Conservation (phyloP, 2,329 filamentous ascomycete species). For the Scytalidium lignicola region DNA sequence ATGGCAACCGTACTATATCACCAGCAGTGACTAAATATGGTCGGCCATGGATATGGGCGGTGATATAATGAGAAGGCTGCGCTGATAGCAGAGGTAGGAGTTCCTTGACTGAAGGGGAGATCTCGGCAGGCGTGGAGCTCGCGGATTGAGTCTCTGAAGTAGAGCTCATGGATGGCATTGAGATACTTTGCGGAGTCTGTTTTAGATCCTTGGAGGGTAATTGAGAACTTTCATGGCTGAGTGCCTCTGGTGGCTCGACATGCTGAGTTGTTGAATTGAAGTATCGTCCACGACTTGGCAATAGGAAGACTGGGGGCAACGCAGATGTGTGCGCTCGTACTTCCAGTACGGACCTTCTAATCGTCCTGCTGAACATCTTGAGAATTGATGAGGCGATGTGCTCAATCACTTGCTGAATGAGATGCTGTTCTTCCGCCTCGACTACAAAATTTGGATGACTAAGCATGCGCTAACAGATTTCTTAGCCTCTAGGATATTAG, state of each 20-base stretch:
- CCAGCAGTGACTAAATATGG: conserved; percentile 76
- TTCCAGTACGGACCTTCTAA: conserved; percentile 60
- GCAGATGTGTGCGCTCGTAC: conserved; percentile 37
- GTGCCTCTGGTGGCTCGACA: conserved; percentile 31
- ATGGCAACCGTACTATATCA: conserved; percentile 71
- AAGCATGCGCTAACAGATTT: neutral
- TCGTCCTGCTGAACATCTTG: conserved; percentile 38
- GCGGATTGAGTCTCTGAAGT: conserved; percentile 12
- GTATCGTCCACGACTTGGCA: conserved; percentile 37
- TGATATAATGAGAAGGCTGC: conserved; percentile 74
- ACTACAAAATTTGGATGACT: neutral
- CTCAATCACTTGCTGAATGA: neutral
- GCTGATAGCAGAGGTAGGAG: conserved; percentile 67
- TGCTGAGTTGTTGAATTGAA: conserved; percentile 48
- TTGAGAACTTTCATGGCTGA: conserved; percentile 13
- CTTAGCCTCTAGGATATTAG: neutral
- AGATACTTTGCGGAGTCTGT: neutral
- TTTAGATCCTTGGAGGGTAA: conserved; percentile 5
- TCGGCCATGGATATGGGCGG: conserved; percentile 70
- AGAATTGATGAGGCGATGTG: conserved; percentile 1
- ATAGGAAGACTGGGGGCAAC: conserved; percentile 46
- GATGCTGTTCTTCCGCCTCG: neutral
- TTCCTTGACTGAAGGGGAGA: conserved; percentile 52
- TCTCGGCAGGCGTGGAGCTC: conserved; percentile 22
- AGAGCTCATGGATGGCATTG: conserved; percentile 4